These are phyloP conservation scores for Globisporangium cystogenes DNA, from an alignment of 352 stramenopile species.

Conservation along the genomic window DNA sequence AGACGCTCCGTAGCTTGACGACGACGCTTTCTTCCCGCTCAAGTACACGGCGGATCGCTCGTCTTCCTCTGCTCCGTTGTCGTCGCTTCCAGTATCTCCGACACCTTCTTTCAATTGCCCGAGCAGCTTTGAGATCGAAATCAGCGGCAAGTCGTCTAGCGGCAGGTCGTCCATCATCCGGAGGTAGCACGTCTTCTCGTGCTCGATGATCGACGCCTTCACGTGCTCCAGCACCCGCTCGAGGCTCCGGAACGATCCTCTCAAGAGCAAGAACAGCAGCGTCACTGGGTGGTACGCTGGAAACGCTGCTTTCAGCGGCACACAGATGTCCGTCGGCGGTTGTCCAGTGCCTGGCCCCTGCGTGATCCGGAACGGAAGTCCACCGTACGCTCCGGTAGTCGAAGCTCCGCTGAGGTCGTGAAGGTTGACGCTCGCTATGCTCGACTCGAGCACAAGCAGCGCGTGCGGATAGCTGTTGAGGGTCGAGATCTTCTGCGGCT, in stretches of 20 bases:
- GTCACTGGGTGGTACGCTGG: slow-evolving; percentile 52
- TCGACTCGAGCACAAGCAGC: slow-evolving; percentile 40
- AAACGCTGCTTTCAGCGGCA: slow-evolving; percentile 8
- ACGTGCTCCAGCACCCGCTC: slow-evolving; percentile 53
- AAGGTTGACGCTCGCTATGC: slow-evolving; percentile 52
- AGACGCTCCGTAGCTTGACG: slow-evolving; percentile 6
- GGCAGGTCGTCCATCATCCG: slow-evolving; percentile 56
- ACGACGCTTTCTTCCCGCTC: slow-evolving; percentile 24
- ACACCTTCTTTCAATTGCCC: slow-evolving; percentile 8
- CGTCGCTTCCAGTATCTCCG: neutral
- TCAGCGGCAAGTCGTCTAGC: slow-evolving; percentile 40
- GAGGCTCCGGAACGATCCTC: slow-evolving; percentile 59
- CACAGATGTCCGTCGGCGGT: slow-evolving; percentile 6
- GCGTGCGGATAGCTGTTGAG: slow-evolving; percentile 49
- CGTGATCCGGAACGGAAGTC: slow-evolving; percentile 12
- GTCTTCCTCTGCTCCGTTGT: slow-evolving; percentile 13
- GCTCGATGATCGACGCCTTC: slow-evolving; percentile 42
- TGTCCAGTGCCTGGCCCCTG: neutral
- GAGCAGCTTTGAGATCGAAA: slow-evolving; percentile 49
- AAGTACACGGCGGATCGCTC: slow-evolving; percentile 41
- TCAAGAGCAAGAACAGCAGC: slow-evolving; percentile 63
- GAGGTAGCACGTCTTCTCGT: slow-evolving; percentile 76
- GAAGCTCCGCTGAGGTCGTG: slow-evolving; percentile 30
- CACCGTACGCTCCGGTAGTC: slow-evolving; percentile 7
- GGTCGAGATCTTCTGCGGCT: slow-evolving; percentile 40